phyloP scores from a whole-genome alignment of 2,329 filamentous ascomycete species.

The Teratosphaeria destructans region DNA sequence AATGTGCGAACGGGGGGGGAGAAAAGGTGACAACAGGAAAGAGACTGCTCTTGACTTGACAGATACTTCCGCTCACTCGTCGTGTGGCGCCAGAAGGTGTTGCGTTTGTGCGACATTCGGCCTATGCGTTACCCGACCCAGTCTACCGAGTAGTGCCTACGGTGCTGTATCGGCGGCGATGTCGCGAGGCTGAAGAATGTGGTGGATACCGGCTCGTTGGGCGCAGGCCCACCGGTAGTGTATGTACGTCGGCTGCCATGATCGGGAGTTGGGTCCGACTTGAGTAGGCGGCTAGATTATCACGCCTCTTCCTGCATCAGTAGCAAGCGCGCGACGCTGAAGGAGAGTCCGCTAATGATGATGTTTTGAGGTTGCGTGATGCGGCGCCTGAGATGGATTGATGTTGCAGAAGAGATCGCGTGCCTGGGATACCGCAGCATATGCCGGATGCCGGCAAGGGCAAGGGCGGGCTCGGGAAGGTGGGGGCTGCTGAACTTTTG shows the following conservation, averaged over 20 bases:
- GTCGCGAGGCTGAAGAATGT: background rate
- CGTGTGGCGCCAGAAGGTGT: conserved; percentile 1
- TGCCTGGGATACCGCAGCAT: too few species aligned
- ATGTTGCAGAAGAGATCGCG: background rate
- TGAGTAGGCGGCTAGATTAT: background rate
- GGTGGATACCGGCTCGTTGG: background rate
- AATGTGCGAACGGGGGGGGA: background rate
- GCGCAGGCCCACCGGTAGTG: background rate
- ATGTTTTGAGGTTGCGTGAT: background rate
- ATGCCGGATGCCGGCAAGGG: background rate
- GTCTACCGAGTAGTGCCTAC: background rate
- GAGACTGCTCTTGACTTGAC: background rate
- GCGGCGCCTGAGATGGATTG: background rate
- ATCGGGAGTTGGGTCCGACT: background rate
- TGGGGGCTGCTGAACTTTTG: background rate
- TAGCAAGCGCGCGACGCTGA: background rate
- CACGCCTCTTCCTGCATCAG: background rate
- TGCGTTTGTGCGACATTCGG: background rate
- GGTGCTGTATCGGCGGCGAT: background rate
- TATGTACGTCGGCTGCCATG: background rate
- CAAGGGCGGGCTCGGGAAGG: background rate
- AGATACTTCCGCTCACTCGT: background rate
- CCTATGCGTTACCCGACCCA: background rate
- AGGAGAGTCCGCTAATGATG: background rate
- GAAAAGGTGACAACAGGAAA: background rate